Evolutionary conservation across 228 moss, liverwort and hornwort genomes (phyloP), one percentile per base, ranked within the genome.

Genomic region (Sphagnum fallax): DNA sequence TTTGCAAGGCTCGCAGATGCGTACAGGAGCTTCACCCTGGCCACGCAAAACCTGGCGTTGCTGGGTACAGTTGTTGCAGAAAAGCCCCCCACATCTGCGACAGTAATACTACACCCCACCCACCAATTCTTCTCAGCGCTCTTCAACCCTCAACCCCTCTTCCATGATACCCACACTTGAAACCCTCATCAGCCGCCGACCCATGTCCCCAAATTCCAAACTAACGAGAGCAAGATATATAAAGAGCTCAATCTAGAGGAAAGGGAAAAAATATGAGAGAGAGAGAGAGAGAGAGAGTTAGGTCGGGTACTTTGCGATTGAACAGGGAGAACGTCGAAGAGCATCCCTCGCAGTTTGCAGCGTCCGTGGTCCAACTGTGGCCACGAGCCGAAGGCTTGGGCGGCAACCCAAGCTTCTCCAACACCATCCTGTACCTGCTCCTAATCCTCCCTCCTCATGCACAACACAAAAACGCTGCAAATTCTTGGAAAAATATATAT

Each of bases 61-160:
- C 73, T 77, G 77, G 52, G 97, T 81, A 79, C 97, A 98, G 52
- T 84, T 86, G 62, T 87, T 93, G 82, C 97, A 98, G 72, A 93
- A 93, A 18, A 98, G 75, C 63, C 97, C 97, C 64, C 97, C 97
- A 79, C 97, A 98, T 76, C 97, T 98, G 88, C 97, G 97, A 83
- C 97, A 98, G 81, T 98, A 93, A 78, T 98, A 91, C 97, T 97
- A 86, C 80, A 96, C 69, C 76, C 76, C 2, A 32, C 32, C 3
- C 32, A 32, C 32, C 32, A 32, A 32, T 32, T 32, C 32, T 32
- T 32, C 32, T 32, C 2, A 32, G 32, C 32, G 32, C 32, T 32
- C 32, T 32, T 32, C 32, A 32, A 32, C 32, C 32, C 32, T 32
- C 32, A 32, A 32, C 2, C 32, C 32, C 65, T 63, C 76, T n/a